A percentile compares a stretch with the other conserved stretches of the same genome.
These are phyloP conservation scores for Ustilago nuda DNA, from an alignment of 1,284 basidiomycete genomes.

Conservation along the genomic window DNA sequence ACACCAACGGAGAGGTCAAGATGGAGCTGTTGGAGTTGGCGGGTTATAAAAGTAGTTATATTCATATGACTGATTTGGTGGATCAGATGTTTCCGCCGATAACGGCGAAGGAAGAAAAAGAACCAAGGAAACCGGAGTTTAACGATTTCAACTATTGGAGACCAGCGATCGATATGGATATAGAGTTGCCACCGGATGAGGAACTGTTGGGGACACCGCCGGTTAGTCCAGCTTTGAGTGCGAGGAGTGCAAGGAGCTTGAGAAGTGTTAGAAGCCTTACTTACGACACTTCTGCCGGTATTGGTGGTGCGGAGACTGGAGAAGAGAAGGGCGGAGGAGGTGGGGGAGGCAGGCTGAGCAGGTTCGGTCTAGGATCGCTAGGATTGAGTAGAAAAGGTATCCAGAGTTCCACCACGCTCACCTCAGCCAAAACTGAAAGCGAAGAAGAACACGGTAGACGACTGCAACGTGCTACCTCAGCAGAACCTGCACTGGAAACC, in stretches of 20 bases:
- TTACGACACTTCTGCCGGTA: conserved; percentile 22
- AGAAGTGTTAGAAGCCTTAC: conserved; percentile 38
- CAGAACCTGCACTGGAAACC: conserved; percentile 26
- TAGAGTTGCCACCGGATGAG: conserved; percentile 76
- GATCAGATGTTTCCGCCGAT: conserved; percentile 99
- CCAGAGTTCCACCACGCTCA: not conserved
- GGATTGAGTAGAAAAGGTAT: conserved; percentile 30
- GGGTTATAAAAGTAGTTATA: conserved; percentile 97
- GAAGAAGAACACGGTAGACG: not conserved
- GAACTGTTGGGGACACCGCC: conserved; percentile 79
- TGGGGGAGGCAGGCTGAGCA: conserved; percentile 34
- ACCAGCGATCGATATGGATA: conserved; percentile 73
- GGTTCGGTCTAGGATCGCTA: conserved; percentile 57
- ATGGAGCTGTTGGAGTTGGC: conserved; percentile 95
- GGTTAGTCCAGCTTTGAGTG: conserved; percentile 90
- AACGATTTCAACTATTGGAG: conserved; percentile 99
- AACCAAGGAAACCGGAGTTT: conserved; percentile 79
- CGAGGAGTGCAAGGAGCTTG: conserved; percentile 78
- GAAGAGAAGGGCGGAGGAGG: conserved; percentile 16
- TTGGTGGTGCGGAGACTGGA: conserved; percentile 9
- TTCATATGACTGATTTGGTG: conserved; percentile 97
- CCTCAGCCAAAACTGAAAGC: not conserved
- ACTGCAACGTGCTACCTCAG: conserved; percentile 17
- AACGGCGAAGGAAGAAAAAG: conserved; percentile 76
- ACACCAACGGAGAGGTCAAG: conserved; percentile 94